Base-by-base conservation (phyloP, 1,284 basidiomycete species). In the Somion occarium region DNA sequence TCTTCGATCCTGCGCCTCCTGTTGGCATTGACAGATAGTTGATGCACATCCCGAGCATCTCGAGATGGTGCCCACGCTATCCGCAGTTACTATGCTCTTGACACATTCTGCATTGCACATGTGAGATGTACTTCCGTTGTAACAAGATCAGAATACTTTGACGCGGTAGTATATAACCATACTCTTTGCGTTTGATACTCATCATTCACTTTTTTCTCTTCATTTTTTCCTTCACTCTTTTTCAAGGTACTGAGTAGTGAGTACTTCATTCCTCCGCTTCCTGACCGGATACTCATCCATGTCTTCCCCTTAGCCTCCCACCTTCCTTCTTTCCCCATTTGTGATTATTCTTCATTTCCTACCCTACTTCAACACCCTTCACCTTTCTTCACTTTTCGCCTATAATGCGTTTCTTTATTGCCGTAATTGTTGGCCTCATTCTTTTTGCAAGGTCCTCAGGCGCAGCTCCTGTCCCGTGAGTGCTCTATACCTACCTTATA, bases 181-280 rank as follows among this genome's bases (percentile, higher is more conserved):
- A 7, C 30, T 7, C 15, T 34, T 15, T 15, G 7, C 30, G 15
- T 34, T 15, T 7, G 30, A 34, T 34, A 34, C 30, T 34, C 30
- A 7, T 7, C 7, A 7, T 34, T 34, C 15, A 7, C 7, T 18
- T 41, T 41, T 41, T 18, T 18, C 39, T 41, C 19, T 19, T 15
- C 39, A 9, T 41, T 18, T 41, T 18, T 41, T 19, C 9, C 18
- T 41, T 34, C 30, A 34, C 15, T 34, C 30, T 41, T 19, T 41
- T 41, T 43, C 15, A n/a, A 5, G 42, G 42, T 43, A 43, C 42
- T 5, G 42, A 19, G 42, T 43, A 23, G 45, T 46, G 25, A 46
- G 26, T 46, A n/a, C 45, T 43, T 5, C 7, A 43, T 22, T 9
- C 39, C 22, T 22, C 5, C 4, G 5, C 7, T 5, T 11, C 9